phyloP scores from a whole-genome alignment of 2,329 filamentous ascomycete species.

The Diaporthe ilicicola region DNA sequence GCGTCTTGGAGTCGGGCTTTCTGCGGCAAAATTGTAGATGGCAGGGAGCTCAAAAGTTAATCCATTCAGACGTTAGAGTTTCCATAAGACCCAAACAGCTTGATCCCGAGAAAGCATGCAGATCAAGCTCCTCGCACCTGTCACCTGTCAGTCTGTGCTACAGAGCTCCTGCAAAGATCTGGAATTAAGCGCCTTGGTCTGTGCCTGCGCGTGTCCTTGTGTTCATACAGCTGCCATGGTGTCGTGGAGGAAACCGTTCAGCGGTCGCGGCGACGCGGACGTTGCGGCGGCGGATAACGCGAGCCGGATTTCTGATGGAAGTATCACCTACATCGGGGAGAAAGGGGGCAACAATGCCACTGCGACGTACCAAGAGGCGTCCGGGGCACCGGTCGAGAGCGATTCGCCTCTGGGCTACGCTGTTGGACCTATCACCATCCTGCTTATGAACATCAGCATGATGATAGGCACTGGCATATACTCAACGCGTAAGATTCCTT shows the following conservation, averaged over 20 bases:
- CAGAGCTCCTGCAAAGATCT: not conserved
- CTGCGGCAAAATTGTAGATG: slow-evolving; percentile 2
- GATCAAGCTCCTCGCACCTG: not conserved
- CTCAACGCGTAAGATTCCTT: slow-evolving; percentile 56
- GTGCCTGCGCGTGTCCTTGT: not conserved
- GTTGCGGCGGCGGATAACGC: slow-evolving; percentile 3
- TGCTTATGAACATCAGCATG: slow-evolving; percentile 65
- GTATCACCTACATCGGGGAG: slow-evolving; percentile 29
- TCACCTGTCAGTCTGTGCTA: not conserved
- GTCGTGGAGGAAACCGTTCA: slow-evolving; percentile 29
- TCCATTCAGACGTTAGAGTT: not conserved
- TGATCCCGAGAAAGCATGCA: not conserved
- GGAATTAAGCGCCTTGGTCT: not conserved
- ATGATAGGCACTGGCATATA: slow-evolving; percentile 72
- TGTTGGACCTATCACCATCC: slow-evolving; percentile 62
- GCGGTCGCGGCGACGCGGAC: not conserved
- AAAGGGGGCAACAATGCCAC: slow-evolving; percentile 37
- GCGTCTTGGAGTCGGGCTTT: not conserved
- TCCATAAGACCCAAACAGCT: not conserved
- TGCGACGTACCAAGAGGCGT: slow-evolving; percentile 58
- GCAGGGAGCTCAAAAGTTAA: not conserved
- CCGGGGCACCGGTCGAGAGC: slow-evolving; percentile 68
- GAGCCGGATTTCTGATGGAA: slow-evolving; percentile 27
- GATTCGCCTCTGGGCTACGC: slow-evolving; percentile 68
- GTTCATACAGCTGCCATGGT: slow-evolving; percentile 6